A percentile compares a stretch with the other conserved stretches of the same genome.
These are phyloP conservation scores for Candida golubevii DNA, from an alignment of 805 yeast genomes.

Conservation along the genomic window DNA sequence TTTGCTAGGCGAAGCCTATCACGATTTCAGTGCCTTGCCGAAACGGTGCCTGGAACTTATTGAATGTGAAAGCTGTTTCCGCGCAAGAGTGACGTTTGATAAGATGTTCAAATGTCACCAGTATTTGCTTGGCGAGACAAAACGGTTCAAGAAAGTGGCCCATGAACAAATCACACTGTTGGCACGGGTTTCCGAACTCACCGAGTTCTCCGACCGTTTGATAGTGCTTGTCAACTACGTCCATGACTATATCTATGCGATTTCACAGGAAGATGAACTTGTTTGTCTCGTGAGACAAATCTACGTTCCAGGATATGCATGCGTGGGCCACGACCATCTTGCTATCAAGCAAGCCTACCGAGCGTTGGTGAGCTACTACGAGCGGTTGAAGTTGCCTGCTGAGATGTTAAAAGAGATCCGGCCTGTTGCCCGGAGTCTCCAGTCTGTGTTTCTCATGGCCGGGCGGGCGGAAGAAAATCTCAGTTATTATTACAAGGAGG, in stretches of 20 bases:
- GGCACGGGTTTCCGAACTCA: conserved; percentile 7
- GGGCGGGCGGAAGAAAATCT: conserved; percentile 9
- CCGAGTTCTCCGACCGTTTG: conserved; percentile 8
- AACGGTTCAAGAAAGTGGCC: conserved; percentile 2
- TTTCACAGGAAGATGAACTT: conserved; percentile 10
- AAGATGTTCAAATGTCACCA: conserved; percentile 11
- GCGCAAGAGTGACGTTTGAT: conserved; percentile 12
- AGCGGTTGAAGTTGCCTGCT: conserved; percentile 6
- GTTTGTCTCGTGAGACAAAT: conserved; percentile 9
- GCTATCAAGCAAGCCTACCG: conserved; percentile 8
- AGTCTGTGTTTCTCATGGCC: conserved; percentile 6
- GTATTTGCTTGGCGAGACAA: conserved; percentile 8
- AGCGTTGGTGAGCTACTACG: conserved; percentile 6
- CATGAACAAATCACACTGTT: conserved; percentile 4
- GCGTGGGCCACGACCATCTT: conserved; percentile 11
- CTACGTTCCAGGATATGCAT: conserved; percentile 3
- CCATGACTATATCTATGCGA: conserved; percentile 9
- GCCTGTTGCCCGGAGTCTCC: conserved; percentile 6
- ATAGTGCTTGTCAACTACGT: conserved; percentile 7
- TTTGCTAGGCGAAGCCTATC: conserved; percentile 9
- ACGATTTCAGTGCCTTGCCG: conserved; percentile 9
- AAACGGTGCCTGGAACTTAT: conserved; percentile 10
- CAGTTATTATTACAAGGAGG: conserved; percentile 8
- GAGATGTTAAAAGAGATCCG: conserved; percentile 3
- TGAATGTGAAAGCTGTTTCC: conserved; percentile 11